phyloP scores from a whole-genome alignment of 768 basidiomycete genomes.

The Fomitopsis serialis region DNA sequence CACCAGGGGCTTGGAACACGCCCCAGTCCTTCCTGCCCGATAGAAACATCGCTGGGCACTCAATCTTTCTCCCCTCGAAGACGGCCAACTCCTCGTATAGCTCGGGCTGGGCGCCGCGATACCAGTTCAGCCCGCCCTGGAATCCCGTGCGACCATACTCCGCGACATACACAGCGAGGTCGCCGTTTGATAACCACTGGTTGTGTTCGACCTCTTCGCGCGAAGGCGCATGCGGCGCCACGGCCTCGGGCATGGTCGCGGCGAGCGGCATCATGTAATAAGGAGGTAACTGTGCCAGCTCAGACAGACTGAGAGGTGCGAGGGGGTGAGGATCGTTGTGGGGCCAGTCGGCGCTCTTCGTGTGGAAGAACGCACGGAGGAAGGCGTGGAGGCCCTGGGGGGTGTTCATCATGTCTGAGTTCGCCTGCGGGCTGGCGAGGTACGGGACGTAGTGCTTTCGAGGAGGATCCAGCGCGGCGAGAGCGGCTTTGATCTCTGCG shows the following conservation, averaged over 20 bases:
- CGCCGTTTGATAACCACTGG: slow-evolving; percentile 45
- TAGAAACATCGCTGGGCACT: slow-evolving; percentile 53
- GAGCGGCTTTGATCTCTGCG: slow-evolving; percentile 10
- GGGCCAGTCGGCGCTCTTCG: slow-evolving; percentile 53
- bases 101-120: slow-evolving; percentile 34
- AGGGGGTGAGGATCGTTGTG: slow-evolving; percentile 37
- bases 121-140: slow-evolving; percentile 58
- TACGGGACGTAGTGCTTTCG: slow-evolving; percentile 55
- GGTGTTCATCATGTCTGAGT: slow-evolving; percentile 35
- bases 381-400: slow-evolving; percentile 42
- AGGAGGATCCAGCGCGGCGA: slow-evolving; percentile 42
- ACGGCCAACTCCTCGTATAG: slow-evolving; percentile 36
- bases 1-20: slow-evolving; percentile 48
- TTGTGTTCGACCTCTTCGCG: slow-evolving; percentile 21
- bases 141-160: slow-evolving; percentile 52
- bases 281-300: slow-evolving; percentile 34
- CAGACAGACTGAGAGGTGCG: slow-evolving; percentile 7
- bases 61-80: slow-evolving; percentile 41
- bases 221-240: slow-evolving; percentile 31
- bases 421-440: slow-evolving; percentile 41
- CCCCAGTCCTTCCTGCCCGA: slow-evolving; percentile 58
- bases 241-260: slow-evolving; percentile 48
- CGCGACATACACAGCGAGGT: slow-evolving; percentile 42
- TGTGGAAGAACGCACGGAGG: slow-evolving; percentile 50
- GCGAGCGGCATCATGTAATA: slow-evolving; percentile 59